Conservation (phyloP, 257 asterid species). For the Buddleja alternifolia region DNA sequence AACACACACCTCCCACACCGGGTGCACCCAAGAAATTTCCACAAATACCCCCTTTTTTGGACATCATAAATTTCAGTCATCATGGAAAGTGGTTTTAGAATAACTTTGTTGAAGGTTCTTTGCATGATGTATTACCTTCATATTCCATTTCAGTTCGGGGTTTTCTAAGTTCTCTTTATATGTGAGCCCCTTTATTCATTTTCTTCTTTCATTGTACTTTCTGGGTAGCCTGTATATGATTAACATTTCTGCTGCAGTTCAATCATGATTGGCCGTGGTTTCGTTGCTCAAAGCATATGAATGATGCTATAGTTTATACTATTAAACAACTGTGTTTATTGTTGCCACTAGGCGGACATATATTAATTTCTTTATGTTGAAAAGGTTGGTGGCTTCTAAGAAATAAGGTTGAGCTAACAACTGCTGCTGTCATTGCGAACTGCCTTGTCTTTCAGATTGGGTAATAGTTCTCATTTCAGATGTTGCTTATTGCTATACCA, state of each 20-base stretch:
- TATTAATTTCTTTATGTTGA: slow-evolving; percentile 29
- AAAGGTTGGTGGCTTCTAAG: slow-evolving; percentile 97
- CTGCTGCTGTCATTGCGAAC: slow-evolving; percentile 76
- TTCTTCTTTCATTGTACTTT: not conserved
- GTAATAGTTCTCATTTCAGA: slow-evolving; percentile 45
- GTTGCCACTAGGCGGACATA: slow-evolving; percentile 11
- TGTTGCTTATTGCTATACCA: not conserved
- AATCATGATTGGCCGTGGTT: slow-evolving; percentile 1
- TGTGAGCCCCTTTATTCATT: slow-evolving; percentile 7
- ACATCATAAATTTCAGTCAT: not conserved
- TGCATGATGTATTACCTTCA: no score
- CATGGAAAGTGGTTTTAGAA: not conserved
- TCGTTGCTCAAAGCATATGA: slow-evolving; percentile 19
- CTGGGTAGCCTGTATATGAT: not conserved
- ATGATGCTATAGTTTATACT: not conserved
- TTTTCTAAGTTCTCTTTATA: not conserved
- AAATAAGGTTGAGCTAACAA: slow-evolving; percentile 75
- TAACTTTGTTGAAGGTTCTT: no score
- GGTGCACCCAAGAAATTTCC: no score
- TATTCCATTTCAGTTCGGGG: no score
- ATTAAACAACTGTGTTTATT: not conserved
- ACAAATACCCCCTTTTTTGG: not conserved
- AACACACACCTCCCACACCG: no score
- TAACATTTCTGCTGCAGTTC: slow-evolving; percentile 10
- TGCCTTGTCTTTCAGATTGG: slow-evolving; percentile 78